Evolutionary conservation across 75 land plant genomes (phyloP).

Genomic region (Pseudotsuga menziesii): DNA sequence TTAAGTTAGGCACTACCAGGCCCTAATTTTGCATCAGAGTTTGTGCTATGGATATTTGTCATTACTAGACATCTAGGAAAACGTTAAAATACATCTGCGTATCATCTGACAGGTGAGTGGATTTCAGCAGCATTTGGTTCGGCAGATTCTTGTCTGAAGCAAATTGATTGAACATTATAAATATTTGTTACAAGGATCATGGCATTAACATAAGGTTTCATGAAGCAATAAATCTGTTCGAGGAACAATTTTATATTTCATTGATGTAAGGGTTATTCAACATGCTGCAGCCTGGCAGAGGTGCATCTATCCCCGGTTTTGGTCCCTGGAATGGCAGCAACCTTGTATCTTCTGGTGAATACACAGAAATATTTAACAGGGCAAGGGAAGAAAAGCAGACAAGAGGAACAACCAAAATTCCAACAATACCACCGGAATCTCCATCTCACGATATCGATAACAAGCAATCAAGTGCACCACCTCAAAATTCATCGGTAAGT

Average conservation of each 20-base stretch:
- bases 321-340: slow-evolving; percentile 62
- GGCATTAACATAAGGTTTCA: not conserved
- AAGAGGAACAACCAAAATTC: slow-evolving; percentile 24
- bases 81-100: too few relatives aligned
- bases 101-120: too few relatives aligned
- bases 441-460: not conserved
- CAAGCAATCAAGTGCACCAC: not conserved
- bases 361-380: slow-evolving; percentile 51
- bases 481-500: not conserved
- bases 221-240: not conserved
- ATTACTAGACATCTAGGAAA: not conserved
- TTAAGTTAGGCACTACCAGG: not conserved
- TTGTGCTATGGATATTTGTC: not conserved
- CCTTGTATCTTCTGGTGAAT: slow-evolving; percentile 68
- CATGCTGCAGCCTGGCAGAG: slow-evolving; percentile 39
- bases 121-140: too few relatives aligned
- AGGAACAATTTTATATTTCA: slow-evolving; percentile 1
- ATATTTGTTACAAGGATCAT: too few relatives aligned
- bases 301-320: slow-evolving; percentile 56
- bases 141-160: too few relatives aligned
- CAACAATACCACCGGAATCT: slow-evolving; percentile 22
- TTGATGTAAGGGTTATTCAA: not conserved
- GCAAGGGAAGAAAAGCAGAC: slow-evolving; percentile 60
- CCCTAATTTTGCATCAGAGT: not conserved
- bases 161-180: too few relatives aligned